Evolutionary conservation across 2,329 filamentous ascomycete genomes (phyloP), one percentile per base, ranked within the genome.

Genomic region (Scedosporium dehoogii): DNA sequence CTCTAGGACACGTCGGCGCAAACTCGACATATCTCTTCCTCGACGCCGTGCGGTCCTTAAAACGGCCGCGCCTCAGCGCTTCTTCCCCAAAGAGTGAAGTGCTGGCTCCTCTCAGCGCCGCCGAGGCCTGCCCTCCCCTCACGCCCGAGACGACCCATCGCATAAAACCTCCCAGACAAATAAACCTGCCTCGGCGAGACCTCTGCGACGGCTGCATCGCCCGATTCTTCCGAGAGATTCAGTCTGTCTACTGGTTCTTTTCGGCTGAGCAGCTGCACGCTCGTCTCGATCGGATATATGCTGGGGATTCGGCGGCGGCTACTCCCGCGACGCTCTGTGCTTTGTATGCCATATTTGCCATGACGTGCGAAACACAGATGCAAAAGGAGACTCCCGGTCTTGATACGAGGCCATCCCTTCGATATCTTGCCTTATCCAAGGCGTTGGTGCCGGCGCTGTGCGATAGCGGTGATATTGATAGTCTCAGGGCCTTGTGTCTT

Each of bases 181-280:
- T 70, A 18, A 69, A 67, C 44, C 60, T 70, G 3, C 69, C 69
- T 0, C 65, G 69, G 6, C 67, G 69, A 16, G 68, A 70, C 57
- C 65, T 70, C 9, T 69, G 69, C 59, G 65, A 68, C 58, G 66
- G 66, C 58, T 70, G 69, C 58, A 65, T 70, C 1, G 65, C 67
- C 16, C 67, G 69, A 58, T 70, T 69, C 64, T 70, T 70, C 61
- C 60, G 64, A 44, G 69, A 70, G 41, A 66, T 70, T 29, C 68
- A 70, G 62, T 67, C 67, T 7, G 61, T 70, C 44, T 70, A 70
- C 58, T 70, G 69, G 69, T 67, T 70, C 58, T 67, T 69, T 63
- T 67, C 68, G 1, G 66, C 66, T 29, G 69, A 70, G 61, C 65
- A 64, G 18, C 69, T 70, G 58, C 67, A 68, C n/a, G 64, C 64